phyloP scores from a whole-genome alignment of 164 flowering plant genomes.

The Umbilicus rupestris region DNA sequence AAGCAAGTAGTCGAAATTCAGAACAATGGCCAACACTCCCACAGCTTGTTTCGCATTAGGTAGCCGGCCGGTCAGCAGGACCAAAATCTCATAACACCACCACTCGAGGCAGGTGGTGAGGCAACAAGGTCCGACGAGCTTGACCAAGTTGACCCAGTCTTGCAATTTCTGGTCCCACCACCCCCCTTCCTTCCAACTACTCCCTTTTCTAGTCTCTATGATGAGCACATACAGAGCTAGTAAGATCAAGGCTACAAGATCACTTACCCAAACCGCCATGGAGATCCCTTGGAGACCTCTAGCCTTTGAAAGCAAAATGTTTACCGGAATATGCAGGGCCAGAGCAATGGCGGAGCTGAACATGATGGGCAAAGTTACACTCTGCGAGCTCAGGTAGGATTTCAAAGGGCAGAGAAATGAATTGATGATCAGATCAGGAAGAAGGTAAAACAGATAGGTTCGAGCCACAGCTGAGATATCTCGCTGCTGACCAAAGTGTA shows the following conservation, averaged over 20 bases:
- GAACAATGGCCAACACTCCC: conserved; percentile 57
- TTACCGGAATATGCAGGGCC: conserved; percentile 55
- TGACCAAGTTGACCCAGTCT: conserved; percentile 53
- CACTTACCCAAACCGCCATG: conserved; percentile 66
- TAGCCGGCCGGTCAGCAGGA: conserved; percentile 63
- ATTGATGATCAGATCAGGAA: conserved; percentile 64
- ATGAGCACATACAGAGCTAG: conserved; percentile 33
- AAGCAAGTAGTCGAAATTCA: conserved; percentile 81
- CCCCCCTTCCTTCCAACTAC: conserved; percentile 49
- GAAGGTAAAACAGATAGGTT: conserved; percentile 47
- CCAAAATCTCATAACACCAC: conserved; percentile 90
- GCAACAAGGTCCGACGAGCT: conserved; percentile 64
- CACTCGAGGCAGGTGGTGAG: conserved; percentile 89
- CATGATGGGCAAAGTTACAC: conserved; percentile 58
- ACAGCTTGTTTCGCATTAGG: conserved; percentile 48
- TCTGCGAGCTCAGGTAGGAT: conserved; percentile 69
- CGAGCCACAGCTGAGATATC: conserved; percentile 53
- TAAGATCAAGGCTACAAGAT: conserved; percentile 33
- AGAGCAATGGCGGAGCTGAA: conserved; percentile 52
- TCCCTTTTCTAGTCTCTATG: conserved; percentile 27
- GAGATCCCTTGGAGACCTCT: conserved; percentile 63
- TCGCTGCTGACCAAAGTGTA: conserved; percentile 54
- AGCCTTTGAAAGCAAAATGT: conserved; percentile 43
- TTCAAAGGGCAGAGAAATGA: conserved; percentile 70
- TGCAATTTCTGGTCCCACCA: conserved; percentile 46